Percentiles rank a stretch among this genome's conserved stretches.
Evolutionary conservation across 2,329 filamentous ascomycete genomes (phyloP).

Genomic region (Curvularia sp.): DNA sequence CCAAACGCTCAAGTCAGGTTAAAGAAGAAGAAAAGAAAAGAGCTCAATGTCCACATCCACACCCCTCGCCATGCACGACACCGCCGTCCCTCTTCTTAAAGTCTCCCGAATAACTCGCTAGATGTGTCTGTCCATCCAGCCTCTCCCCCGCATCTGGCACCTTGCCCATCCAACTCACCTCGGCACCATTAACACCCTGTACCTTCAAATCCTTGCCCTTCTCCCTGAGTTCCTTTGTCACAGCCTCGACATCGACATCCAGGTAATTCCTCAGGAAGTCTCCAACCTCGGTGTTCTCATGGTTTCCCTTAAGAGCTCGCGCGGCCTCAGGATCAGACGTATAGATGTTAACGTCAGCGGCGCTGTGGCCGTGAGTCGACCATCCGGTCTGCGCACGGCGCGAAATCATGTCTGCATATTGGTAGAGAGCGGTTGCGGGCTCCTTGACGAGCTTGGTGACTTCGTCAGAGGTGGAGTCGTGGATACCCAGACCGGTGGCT

Average conservation of each 20-base stretch:
- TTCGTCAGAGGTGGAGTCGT: conserved; percentile 75
- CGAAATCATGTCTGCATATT: conserved; percentile 85
- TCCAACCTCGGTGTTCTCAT: conserved; percentile 94
- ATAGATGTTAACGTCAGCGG: conserved; percentile 96
- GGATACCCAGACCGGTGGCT: conserved; percentile 74
- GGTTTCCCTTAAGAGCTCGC: conserved; percentile 76
- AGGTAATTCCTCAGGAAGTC: conserved; percentile 81
- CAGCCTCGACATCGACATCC: conserved; percentile 75
- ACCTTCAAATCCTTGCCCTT: conserved; percentile 54
- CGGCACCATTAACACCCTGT: conserved; percentile 34
- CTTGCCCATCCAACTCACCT: conserved; percentile 54
- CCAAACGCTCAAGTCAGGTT: not conserved
- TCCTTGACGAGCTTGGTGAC: conserved; percentile 69
- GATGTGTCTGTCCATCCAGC: conserved; percentile 57
- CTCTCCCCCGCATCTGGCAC: conserved; percentile 52
- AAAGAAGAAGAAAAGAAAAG: not conserved
- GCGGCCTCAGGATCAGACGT: conserved; percentile 72
- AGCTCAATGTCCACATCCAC: conserved; percentile 40
- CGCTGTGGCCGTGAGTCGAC: conserved; percentile 88
- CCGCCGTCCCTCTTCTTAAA: conserved; percentile 46
- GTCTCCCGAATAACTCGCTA: conserved; percentile 49
- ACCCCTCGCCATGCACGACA: conserved; percentile 36
- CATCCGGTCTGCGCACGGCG: conserved; percentile 89
- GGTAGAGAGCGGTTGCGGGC: conserved; percentile 64
- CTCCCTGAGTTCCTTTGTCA: conserved; percentile 77